phyloP scores from a whole-genome alignment of 768 basidiomycete genomes.

The Xerocomus brunneocitrinus region DNA sequence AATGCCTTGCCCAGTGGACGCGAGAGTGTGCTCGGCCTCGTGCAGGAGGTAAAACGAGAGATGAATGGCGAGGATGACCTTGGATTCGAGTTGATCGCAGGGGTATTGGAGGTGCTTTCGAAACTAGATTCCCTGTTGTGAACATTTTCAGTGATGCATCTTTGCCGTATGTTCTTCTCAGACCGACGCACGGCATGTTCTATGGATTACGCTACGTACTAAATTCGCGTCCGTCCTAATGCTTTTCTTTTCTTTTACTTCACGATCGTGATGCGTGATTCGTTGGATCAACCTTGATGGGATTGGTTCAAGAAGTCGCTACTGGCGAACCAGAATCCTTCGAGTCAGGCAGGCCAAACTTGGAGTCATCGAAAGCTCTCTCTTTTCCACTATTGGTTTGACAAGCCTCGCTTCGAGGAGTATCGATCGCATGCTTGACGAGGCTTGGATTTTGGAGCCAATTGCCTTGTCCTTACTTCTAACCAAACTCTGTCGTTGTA shows the following conservation, averaged over 20 bases:
- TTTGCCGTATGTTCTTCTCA: background rate
- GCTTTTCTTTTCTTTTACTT: background rate
- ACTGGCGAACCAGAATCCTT: too few species aligned
- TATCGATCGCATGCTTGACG: too few species aligned
- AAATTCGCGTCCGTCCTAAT: constrained; percentile 9
- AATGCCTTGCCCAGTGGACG: constrained; percentile 47
- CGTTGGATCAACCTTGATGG: background rate
- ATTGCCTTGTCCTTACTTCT: too few species aligned
- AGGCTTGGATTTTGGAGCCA: too few species aligned
- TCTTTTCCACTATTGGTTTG: too few species aligned
- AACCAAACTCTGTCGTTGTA: too few species aligned
- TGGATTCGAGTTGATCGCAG: constrained; percentile 86
- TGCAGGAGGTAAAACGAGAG: constrained; percentile 73
- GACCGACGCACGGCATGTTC: background rate
- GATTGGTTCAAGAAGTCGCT: background rate
- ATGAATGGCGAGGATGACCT: constrained; percentile 71
- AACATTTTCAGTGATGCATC: constrained; percentile 3
- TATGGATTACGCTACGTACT: constrained; percentile 8
- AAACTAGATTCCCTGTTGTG: constrained; percentile 72
- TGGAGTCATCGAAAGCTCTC: too few species aligned
- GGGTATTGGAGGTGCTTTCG: constrained; percentile 88
- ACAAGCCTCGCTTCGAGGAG: too few species aligned
- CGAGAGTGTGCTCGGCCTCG: constrained; percentile 68
- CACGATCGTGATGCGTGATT: background rate
- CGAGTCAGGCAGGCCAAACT: too few species aligned